Evolutionary conservation across 2,329 filamentous ascomycete species (phyloP), one percentile per base, ranked within the genome.

Genomic region (Aureobasidium musti): DNA sequence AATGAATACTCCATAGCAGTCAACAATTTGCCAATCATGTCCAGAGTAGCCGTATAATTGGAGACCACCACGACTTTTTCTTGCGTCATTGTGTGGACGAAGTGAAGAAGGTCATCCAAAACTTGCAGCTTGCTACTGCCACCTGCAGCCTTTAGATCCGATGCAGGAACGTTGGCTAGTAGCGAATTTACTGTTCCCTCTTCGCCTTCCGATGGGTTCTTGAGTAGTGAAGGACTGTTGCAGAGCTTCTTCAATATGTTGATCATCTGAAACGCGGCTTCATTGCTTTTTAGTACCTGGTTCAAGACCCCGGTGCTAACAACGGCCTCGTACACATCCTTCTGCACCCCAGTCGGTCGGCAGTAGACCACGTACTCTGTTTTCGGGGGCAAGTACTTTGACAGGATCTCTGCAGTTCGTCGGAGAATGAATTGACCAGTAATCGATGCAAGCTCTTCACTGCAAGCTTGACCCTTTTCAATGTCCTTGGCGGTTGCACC

Each of bases 21-120:
- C 4, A 91, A 80, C 1, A 91, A 82, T 3, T 81, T 83, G 50
- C 83, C 84, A 4, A 91, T 83, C 68, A 91, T 81, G 71, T 89
- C 87, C 11, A 91, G 82, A 0, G 89, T 91, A 11, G 87, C 86
- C 0, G 89, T 91, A 74, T 90, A 91, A 73, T 91, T 91, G 23
- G 88, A 91, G n/a, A 91, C 88, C 10, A 91, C 81, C 11, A 91
- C 87, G 28, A 91, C 84, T 72, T 91, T 91, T 72, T 91, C 89
- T 1, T 82, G 78, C 0, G 88, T 90, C 0, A 81, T 85, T 1
- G 80, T 83, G 57, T 82, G 83, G 28, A 91, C 82, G 13, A 81
- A 82, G 70, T 88, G 83, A 1, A 91, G 77, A 10, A 91, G 79
- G 63, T 84, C 82, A 72, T 91, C 88, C 2, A 91, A 80, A 1